Evolutionary conservation across 768 basidiomycete species (phyloP).

Genomic region (Phylloporus arenicola): DNA sequence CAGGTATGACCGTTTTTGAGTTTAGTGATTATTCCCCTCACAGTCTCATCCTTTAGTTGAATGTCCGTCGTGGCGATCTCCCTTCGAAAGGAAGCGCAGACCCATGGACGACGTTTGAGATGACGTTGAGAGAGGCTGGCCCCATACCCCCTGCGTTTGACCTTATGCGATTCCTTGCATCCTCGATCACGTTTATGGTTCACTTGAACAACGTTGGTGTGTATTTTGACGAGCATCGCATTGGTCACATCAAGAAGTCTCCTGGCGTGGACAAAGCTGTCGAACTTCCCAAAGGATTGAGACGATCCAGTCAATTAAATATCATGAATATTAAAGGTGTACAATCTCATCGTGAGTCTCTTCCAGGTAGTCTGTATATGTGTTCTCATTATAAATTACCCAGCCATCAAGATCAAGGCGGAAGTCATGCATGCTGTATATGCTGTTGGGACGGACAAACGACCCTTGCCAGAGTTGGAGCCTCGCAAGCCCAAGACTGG

Average conservation of each 20-base stretch:
- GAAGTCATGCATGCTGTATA: slow-evolving; percentile 81
- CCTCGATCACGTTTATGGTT: slow-evolving; percentile 91
- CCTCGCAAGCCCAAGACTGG: slow-evolving; percentile 31
- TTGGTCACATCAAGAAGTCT: slow-evolving; percentile 63
- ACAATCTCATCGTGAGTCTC: slow-evolving; percentile 52
- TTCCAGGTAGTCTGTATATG: background rate
- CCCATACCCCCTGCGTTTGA: slow-evolving; percentile 83
- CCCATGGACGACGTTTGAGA: slow-evolving; percentile 85
- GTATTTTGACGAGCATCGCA: slow-evolving; percentile 72
- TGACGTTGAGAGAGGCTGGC: slow-evolving; percentile 75
- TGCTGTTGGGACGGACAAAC: slow-evolving; percentile 57
- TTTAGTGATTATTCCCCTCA: background rate
- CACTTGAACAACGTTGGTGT: slow-evolving; percentile 72
- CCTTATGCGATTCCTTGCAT: slow-evolving; percentile 82
- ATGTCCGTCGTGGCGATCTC: slow-evolving; percentile 72
- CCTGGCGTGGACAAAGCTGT: slow-evolving; percentile 47
- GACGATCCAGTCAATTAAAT: slow-evolving; percentile 46
- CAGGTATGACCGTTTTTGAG: slow-evolving; percentile 42
- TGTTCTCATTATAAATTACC: background rate
- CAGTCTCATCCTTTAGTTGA: slow-evolving; percentile 45
- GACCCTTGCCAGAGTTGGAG: slow-evolving; percentile 30
- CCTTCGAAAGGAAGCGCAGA: slow-evolving; percentile 35
- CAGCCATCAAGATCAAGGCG: slow-evolving; percentile 74
- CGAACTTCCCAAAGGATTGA: slow-evolving; percentile 52
- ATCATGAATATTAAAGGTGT: slow-evolving; percentile 67